These are phyloP conservation scores for Sporisorium graminicola DNA, from an alignment of 1,284 basidiomycete species.

Conservation along the genomic window DNA sequence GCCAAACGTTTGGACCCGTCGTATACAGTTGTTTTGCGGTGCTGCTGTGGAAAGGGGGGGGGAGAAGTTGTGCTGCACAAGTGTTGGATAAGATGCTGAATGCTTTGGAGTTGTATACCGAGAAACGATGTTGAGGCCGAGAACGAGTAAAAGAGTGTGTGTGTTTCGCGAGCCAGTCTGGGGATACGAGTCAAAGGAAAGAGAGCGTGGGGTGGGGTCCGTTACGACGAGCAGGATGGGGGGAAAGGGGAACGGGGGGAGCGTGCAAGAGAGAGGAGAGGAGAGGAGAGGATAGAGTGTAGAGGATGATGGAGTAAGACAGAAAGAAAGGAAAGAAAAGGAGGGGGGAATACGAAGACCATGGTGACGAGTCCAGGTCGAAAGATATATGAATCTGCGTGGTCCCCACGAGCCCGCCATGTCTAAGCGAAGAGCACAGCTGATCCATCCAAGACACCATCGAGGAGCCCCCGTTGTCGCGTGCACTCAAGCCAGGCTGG, in stretches of 20 bases:
- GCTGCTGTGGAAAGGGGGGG: neutral
- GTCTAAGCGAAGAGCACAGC: too few relatives aligned
- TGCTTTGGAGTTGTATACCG: neutral
- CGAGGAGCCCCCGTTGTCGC: too few relatives aligned
- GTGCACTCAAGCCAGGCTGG: too few relatives aligned
- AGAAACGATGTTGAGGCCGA: constrained; percentile 2
- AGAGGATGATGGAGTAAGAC: neutral
- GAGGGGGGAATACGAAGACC: too few relatives aligned
- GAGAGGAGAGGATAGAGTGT: constrained; percentile 5
- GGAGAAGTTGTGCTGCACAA: too few relatives aligned
- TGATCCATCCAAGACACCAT: too few relatives aligned
- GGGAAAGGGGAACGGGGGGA: neutral
- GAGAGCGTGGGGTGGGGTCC: constrained; percentile 1
- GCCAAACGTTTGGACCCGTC: constrained; percentile 13
- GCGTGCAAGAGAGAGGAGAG: neutral
- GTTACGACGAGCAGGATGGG: neutral
- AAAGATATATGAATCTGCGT: too few relatives aligned
- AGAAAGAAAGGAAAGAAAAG: neutral
- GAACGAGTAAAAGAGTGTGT: constrained; percentile 7
- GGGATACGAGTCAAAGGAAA: neutral
- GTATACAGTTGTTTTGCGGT: constrained; percentile 9
- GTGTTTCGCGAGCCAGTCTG: neutral
- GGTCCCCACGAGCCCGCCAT: too few relatives aligned
- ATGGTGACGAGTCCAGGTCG: too few relatives aligned
- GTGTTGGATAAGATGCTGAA: neutral